Evolutionary conservation across 2,329 filamentous ascomycete species (phyloP), one percentile per base, ranked within the genome.

Genomic region (Aspergillus sp.): DNA sequence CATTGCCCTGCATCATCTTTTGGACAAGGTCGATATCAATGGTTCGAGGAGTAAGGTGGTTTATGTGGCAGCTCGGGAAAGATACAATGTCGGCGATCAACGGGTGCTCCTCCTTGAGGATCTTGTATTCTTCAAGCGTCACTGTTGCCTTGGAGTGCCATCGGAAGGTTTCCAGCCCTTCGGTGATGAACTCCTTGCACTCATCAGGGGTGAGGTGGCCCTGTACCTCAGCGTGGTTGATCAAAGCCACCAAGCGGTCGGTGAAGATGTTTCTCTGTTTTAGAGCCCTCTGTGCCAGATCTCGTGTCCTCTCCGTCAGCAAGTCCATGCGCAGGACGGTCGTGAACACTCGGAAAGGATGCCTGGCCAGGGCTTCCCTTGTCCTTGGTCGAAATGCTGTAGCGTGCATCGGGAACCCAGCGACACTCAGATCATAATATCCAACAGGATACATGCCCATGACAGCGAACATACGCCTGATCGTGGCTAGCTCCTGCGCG

Each of bases 21-120:
- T 84, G 81, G 0, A 77, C 80, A 0, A 73, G 65, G 8, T 77
- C 73, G 25, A 85, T 84, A 57, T 84, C 78, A 3, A 84, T 70
- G 0, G 81, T 82, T 1, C 81, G 74, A 0, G 83, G 83, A 0
- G 83, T 84, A 1, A 85, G 75, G 57, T 84, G 83, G 61, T 84
- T 85, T 65, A 84, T 82, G 62, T 85, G 83, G 1, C 80, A 71
- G 27, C 73, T 80, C 5, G 64, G 67, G 30, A 79, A 78, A 23
- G 69, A 75, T 32, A 71, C 80, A 44, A 84, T 78, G 57, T 84
- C 82, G 0, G 81, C 81, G 3, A 84, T 68, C 3, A 84, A 71
- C 0, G 82, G 79, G 56, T 83, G 80, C 59, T 81, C 80, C 0
- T 64, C 64, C 8, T 74, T 74, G 2, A 85, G 72, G 2, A 64